Evolutionary conservation across 495 filamentous ascomycete genomes (phyloP).

Genomic region (Chlorociboria aeruginascens): DNA sequence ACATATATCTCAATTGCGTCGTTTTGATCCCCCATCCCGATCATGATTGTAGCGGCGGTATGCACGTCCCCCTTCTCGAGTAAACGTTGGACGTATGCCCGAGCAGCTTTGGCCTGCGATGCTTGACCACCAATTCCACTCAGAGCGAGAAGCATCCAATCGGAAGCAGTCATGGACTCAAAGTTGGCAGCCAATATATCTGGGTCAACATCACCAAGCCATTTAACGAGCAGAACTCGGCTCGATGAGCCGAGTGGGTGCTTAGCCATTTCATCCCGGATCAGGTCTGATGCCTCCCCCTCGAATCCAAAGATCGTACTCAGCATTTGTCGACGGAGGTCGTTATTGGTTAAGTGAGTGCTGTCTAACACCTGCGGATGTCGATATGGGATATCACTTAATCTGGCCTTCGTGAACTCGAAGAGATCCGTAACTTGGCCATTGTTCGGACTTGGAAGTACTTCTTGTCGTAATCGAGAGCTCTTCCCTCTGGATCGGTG

Average conservation of each 20-base stretch:
- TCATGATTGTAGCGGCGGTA: constrained; percentile 77
- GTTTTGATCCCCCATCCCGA: constrained; percentile 84
- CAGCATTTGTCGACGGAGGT: constrained; percentile 84
- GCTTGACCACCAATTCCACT: constrained; percentile 72
- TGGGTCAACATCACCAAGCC: constrained; percentile 77
- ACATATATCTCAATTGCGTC: constrained; percentile 96
- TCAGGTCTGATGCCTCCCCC: constrained; percentile 68
- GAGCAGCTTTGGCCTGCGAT: constrained; percentile 80
- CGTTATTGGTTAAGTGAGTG: constrained; percentile 60
- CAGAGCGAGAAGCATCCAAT: constrained; percentile 95
- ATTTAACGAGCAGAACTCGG: constrained; percentile 73
- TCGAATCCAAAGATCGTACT: constrained; percentile 93
- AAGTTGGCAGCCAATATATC: constrained; percentile 71
- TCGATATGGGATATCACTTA: constrained; percentile 72
- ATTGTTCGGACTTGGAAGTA: constrained; percentile 52
- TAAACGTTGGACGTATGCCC: constrained; percentile 83
- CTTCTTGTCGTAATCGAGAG: constrained; percentile 72
- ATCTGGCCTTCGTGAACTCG: constrained; percentile 54
- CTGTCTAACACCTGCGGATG: constrained; percentile 50
- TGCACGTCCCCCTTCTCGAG: constrained; percentile 86
- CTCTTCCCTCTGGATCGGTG: constrained; percentile 47
- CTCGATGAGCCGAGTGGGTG: constrained; percentile 62
- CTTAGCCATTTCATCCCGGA: constrained; percentile 74
- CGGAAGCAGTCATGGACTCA: constrained; percentile 73
- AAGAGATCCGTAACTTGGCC: constrained; percentile 51